Evolutionary conservation across 768 basidiomycete species (phyloP), one percentile per base, ranked within the genome.

Genomic region (Lepiota brunneoincarnata): DNA sequence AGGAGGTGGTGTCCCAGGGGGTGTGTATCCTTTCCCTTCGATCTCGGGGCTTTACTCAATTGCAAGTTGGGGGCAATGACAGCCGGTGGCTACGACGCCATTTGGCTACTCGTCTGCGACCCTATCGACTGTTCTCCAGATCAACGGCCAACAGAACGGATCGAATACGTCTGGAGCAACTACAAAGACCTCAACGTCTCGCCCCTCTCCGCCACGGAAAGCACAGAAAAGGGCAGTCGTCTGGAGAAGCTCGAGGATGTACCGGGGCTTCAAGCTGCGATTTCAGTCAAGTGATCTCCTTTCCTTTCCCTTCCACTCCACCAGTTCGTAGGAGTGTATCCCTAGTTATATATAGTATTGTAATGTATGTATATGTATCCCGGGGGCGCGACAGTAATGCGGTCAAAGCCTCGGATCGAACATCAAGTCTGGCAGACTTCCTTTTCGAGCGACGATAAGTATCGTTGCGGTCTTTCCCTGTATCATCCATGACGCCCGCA

Each of bases 61-160:
- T 38, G 10, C 45, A 48, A 50, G 7, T 59, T 44, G 38, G 24
- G 21, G 24, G 31, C 48, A 37, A 49, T 23, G 40, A 50, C 59
- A 98, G 97, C 97, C 49, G 97, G 97, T 9, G 97, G 97, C 1
- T 98, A 91, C 68, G 97, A 99, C 65, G 97, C 97, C 6, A 82
- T 98, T 55, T 98, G 94, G 93, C 74, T 99, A 4, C 81, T 99
- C 14, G 82, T 94, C 15, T 79, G 89, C 62, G 86, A 89, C 43
- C 79, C 83, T 35, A 61, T 72, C 57, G 68, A 71, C 44, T 69
- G 72, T 38, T 69, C 69, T 35, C 74, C 76, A 7, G 72, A 77
- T 56, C 72, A 79, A 60, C 65, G 69, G 51, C 84, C 90, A 2
- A 64, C 82, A 21, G 67, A 76, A 26, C 80, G 82, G 20, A 75